A percentile compares a stretch with the other conserved stretches of the same genome.
These are phyloP conservation scores for Pseudodiploospora longispora DNA, from an alignment of 2,329 filamentous ascomycete genomes.

Conservation along the genomic window DNA sequence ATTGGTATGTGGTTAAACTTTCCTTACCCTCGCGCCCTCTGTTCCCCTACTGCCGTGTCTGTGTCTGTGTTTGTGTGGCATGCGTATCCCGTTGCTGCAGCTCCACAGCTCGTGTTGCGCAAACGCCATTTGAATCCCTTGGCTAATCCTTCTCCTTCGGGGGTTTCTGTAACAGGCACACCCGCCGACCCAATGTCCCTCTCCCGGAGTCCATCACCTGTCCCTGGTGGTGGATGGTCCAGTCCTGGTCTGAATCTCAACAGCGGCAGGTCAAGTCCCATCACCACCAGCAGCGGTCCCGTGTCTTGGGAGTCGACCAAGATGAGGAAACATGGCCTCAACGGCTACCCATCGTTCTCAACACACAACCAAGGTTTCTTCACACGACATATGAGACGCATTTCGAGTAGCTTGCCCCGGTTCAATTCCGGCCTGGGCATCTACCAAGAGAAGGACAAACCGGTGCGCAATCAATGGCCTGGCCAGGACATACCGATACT, in stretches of 20 bases:
- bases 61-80: no score
- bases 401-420: constrained; percentile 71
- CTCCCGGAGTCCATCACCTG: constrained; percentile 80
- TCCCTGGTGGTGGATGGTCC: constrained; percentile 79
- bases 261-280: constrained; percentile 63
- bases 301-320: constrained; percentile 80
- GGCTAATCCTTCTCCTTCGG: constrained; percentile 19
- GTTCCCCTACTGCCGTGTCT: constrained; percentile 9
- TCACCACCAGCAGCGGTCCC: constrained; percentile 44
- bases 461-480: constrained; percentile 47
- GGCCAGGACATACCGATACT: constrained; percentile 36
- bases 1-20: constrained; percentile 38
- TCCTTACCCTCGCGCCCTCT: background rate
- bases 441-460: constrained; percentile 73
- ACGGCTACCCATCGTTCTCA: constrained; percentile 70
- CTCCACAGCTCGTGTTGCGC: constrained; percentile 10
- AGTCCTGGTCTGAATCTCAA: constrained; percentile 70
- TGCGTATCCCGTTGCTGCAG: background rate
- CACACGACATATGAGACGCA: constrained; percentile 68
- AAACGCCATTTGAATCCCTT: constrained; percentile 4
- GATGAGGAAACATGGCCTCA: constrained; percentile 64
- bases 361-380: constrained; percentile 84
- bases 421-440: constrained; percentile 50
- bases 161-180: constrained; percentile 35
- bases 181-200: constrained; percentile 64